Evolutionary conservation across 768 basidiomycete species (phyloP), one percentile per base, ranked within the genome.

Genomic region (Lyophyllum decastes): DNA sequence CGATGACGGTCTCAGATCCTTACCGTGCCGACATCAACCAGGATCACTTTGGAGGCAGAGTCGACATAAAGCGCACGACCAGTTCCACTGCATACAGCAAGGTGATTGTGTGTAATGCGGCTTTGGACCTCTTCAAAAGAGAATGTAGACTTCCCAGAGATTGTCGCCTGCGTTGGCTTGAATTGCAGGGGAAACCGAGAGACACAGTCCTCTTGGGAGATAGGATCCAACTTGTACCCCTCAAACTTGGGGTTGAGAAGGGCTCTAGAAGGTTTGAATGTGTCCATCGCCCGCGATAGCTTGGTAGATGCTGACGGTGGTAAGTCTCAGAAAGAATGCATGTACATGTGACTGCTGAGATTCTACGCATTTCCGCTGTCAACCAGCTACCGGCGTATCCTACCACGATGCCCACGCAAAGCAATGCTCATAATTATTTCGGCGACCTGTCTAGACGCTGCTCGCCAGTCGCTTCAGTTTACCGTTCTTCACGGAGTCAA

Each of bases 181-280:
- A 82, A 67, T 64, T 81, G 68, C 58, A 92, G 80, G 9, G 70
- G 69, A 68, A 80, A 82, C 24, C 82, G 78, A 19, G 72, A 70
- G 4, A 89, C 78, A 9, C 75, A 73, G 8, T 82, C 73, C n/a
- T 86, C 82, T 61, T 87, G 85, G 11, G 77, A 68, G 33, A 91
- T 74, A 2, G 84, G 73, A 59, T 86, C 79, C 25, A 95, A 78
- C 62, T 83, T 90, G 70, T 95, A 94, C 1, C 89, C 90, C 61
- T 95, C 92, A 56, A 95, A 95, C 62, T 88, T 89, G 1, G 90
- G 85, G 63, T 94, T 94, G 24, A 90, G 71, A 16, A 94, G 78
- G 27, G 77, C 66, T 41, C 82, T 82, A 6, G 80, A 73, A 10
- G 78, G 70, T n/a, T 64, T 66, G 63, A 86, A 85, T 12, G 63